Base-by-base conservation (phyloP, 176 grass and related monocot genomes). In the Eleusine indica region DNA sequence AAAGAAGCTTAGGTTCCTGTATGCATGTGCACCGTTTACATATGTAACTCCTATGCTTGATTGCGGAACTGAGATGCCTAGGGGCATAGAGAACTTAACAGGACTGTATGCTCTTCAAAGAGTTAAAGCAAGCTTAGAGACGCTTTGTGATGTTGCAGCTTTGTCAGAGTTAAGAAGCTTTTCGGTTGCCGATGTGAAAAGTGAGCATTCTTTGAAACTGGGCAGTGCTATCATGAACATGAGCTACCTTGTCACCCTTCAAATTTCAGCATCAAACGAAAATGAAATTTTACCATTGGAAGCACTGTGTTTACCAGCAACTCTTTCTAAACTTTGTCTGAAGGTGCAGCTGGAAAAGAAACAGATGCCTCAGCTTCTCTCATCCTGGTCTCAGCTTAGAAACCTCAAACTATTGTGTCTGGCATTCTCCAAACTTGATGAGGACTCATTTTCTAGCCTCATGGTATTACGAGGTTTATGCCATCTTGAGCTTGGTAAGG, bases 161-260 rank as follows among this genome's bases (percentile, higher is more conserved):
- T 77, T 85, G 54, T 87, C 6, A 0, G 40, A 85, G 48, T 38
- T 91, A 53, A 80, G 75, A 73, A 91, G 42, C 44, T 73, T 91
- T 14, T 17, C 9, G 11, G 22, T 91, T 51, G 0, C 0, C 0
- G 57, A 72, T 14, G 68, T 91, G 47, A 80, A 29, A 60, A 60
- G 73, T 63, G 67, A 46, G 12, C 70, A 87, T 2, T 87, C 49
- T 25, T 6, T 29, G 22, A 42, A 72, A 0, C 58, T 91, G 7
- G 68, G 70, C 51, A 51, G 2, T 19, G 69, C 74, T 43, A 12
- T 91, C 64, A 21, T 6, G 18, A 91, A 68, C 10, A 87, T 91
- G 79, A 68, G 0, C 1, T 60, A 49, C 47, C 76, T 91, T 81
- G 19, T 28, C 3, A 1, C 39, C 8, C 48, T 91, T 21, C 0